A percentile compares a stretch with the other conserved stretches of the same genome.
Evolutionary conservation across 1,284 basidiomycete species (phyloP).

Genomic region (Wolfiporia cocos): DNA sequence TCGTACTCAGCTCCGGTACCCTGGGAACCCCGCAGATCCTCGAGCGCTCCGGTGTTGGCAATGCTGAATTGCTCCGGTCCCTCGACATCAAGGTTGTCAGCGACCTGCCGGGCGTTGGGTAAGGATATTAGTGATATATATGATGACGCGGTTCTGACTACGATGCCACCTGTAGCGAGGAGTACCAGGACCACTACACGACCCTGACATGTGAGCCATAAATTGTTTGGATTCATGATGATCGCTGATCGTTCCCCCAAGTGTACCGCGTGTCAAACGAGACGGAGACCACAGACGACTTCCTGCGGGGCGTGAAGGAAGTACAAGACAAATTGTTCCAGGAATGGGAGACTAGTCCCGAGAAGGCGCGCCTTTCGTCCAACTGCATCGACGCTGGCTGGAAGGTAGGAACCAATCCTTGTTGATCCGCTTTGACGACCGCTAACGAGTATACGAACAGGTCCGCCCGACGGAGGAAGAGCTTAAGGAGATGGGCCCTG

Average conservation of each 20-base stretch:
- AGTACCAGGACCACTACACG: constrained; percentile 73
- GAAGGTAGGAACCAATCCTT: constrained; percentile 37
- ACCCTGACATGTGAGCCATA: constrained; percentile 47
- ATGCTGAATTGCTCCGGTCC: constrained; percentile 45
- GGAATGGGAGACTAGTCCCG: constrained; percentile 65
- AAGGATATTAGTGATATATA: constrained; percentile 17
- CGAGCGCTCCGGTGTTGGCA: constrained; percentile 66
- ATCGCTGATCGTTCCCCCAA: constrained; percentile 18
- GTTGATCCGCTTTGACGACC: neutral
- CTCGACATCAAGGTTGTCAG: constrained; percentile 56
- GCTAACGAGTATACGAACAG: constrained; percentile 20
- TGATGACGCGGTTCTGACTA: neutral
- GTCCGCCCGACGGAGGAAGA: constrained; percentile 65
- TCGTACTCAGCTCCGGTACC: constrained; percentile 61
- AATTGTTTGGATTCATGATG: neutral
- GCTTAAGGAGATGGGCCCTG: constrained; percentile 71
- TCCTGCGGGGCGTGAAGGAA: constrained; percentile 60
- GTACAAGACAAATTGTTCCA: constrained; percentile 53
- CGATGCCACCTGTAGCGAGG: constrained; percentile 36
- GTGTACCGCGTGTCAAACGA: constrained; percentile 67
- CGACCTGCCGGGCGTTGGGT: constrained; percentile 69
- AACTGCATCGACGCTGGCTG: constrained; percentile 71
- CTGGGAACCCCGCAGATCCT: constrained; percentile 66
- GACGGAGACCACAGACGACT: constrained; percentile 56
- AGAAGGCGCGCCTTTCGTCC: constrained; percentile 62